Evolutionary conservation across 116 monocot species (phyloP), one percentile per base, ranked within the genome.

Genomic region (Iris pallida): DNA sequence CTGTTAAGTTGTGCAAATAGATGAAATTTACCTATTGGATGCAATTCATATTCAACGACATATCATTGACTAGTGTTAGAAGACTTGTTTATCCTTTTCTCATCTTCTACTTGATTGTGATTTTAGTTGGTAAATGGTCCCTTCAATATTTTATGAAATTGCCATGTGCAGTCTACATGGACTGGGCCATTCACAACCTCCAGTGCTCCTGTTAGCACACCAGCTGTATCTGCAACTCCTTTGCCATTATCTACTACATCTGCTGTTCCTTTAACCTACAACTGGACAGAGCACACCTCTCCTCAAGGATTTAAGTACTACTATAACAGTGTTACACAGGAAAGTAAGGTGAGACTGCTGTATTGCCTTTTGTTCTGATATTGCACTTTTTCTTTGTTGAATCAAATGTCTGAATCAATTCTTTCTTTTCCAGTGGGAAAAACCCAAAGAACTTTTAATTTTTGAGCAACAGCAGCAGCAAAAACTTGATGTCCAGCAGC

Each of bases 271-370:
- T 51, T 81, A 62, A 83, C 85, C 42, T 98, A 93, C 69, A 88
- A 82, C 65, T 98, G 98, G 98, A 86, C 90, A 12, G 98, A 98
- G 62, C 98, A 98, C 74, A 88, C 93, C 58, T 98, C 98, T 80
- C 98, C 98, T 59, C 81, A 98, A 80, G 98, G 93, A 57, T 90
- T 82, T 71, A 98, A 93, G 57, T 98, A 98, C 67, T 98, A 98
- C 69, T 93, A 93, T 60, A 98, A 93, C 56, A 82, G 87, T 73
- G 75, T 69, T 44, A 98, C 98, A 45, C 78, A 73, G 57, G 98
- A 98, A 80, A 98, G 98, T 73, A 90, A 90, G 90, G 90, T 98
- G 56, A 69, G 65, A 48, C 16, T n/a, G 6, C 12, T 58, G 43
- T 12, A 65, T 67, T 16, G 15, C 55, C 53, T 53, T 55, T 8